Base-by-base conservation (phyloP, 2,329 filamentous ascomycete genomes). In the Sporothrix brasiliensis region DNA sequence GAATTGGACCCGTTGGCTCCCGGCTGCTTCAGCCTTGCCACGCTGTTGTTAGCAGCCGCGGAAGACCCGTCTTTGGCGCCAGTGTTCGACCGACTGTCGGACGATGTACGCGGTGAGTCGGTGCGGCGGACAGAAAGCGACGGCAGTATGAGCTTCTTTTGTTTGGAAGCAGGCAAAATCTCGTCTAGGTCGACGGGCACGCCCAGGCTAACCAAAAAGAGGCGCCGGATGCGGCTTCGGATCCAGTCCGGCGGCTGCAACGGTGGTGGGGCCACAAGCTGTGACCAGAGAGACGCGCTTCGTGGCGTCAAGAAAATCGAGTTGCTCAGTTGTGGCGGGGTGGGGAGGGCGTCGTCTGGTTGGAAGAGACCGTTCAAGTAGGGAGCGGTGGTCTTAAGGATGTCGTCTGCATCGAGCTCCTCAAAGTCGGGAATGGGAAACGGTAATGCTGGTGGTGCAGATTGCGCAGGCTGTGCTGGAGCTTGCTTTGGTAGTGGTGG, bases 201-300 rank as follows among this genome's bases (percentile, higher is more conserved):
- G 21, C 95, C 95, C 0, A 99, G 87, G 1, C 94, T 97, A 69
- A 99, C 94, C 54, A 99, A 88, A 79, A 99, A 99, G 34, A 99
- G 87, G 39, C 95, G 92, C 68, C 95, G 90, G 75, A 97, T 99
- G 67, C 94, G 92, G 68, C 93, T 97, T 74, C 95, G 92, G 71
- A 97, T 96, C 95, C 95, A 99, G 80, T 99, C 95, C 0, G 95
- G 94, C 6, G 95, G 95, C 76, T 97, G 93, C 50, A 99, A 87
- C 2, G 95, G 94, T 1, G 95, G 95, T 24, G 95, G 94, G 2
- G 94, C 94, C 41, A 97, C 93, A 4, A 99, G 88, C 82, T 99
- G 95, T 53, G 94, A 93, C 95, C 95, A 99, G 47, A 99, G 85
- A 0, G 95, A 97, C 70, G 92, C 89, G 72, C 92, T 96, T 71